phyloP scores from a whole-genome alignment of 2,329 filamentous ascomycete species.

The Nakataea oryzae region DNA sequence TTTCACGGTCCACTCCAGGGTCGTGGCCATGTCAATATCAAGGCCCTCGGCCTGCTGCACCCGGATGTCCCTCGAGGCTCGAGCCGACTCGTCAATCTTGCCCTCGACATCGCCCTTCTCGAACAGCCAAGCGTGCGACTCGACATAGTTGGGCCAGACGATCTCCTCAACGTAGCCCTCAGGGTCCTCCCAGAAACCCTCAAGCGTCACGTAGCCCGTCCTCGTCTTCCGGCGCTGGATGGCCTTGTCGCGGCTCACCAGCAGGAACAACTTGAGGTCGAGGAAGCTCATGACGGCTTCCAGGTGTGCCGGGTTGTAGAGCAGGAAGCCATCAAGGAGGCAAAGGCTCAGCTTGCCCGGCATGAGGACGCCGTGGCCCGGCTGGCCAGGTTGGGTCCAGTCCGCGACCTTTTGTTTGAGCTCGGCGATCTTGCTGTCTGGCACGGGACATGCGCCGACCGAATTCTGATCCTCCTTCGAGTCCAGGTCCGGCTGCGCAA shows the following conservation, averaged over 20 bases:
- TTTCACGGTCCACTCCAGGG: constrained; percentile 60
- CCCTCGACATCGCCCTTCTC: constrained; percentile 56
- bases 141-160: constrained; percentile 91
- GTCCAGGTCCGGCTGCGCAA: constrained; percentile 32
- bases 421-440: constrained; percentile 31
- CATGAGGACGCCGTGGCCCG: constrained; percentile 26
- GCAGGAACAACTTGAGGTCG: constrained; percentile 70
- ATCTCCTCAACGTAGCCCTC: constrained; percentile 88
- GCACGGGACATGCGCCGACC: constrained; percentile 42
- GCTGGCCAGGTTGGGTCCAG: constrained; percentile 33
- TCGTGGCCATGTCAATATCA: constrained; percentile 48
- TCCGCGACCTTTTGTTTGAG: constrained; percentile 35
- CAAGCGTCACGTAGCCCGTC: constrained; percentile 67
- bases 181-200: constrained; percentile 94
- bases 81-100: constrained; percentile 16
- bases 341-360: constrained; percentile 39
- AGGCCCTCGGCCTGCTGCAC: constrained; percentile 35
- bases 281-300: constrained; percentile 49
- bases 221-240: constrained; percentile 57
- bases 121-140: constrained; percentile 75
- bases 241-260: constrained; percentile 53
- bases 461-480: constrained; percentile 56
- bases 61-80: constrained; percentile 31
- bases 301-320: constrained; percentile 49
- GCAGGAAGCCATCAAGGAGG: constrained; percentile 79